Conservation (phyloP, 1,139 yeast species). For the Candida frijolesensis region DNA sequence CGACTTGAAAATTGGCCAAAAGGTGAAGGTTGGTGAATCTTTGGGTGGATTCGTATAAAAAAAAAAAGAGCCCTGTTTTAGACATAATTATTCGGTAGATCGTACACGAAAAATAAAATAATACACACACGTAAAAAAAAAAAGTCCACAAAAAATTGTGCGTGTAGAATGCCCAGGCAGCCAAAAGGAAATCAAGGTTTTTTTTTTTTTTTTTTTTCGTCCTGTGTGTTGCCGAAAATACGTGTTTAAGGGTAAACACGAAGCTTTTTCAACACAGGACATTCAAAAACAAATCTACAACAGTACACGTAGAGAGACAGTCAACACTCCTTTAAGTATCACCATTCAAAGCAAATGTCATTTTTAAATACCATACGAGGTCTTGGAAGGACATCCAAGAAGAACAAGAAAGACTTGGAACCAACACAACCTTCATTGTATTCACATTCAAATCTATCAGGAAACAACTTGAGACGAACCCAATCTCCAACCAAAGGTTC, state of each 20-base stretch:
- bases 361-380: constrained; percentile 56
- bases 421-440: constrained; percentile 31
- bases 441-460: constrained; percentile 34
- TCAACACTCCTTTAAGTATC: not conserved
- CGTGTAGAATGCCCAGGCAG: not conserved
- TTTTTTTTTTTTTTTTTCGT: not conserved
- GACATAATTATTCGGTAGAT: not conserved
- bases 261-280: not conserved
- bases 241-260: not conserved
- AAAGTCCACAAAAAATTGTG: not conserved
- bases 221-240: not conserved
- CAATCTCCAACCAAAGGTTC: constrained; percentile 33
- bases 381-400: constrained; percentile 64
- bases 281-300: too few relatives aligned
- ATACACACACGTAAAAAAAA: not conserved
- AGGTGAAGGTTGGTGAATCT: constrained; percentile 82
- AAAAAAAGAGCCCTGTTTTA: not conserved
- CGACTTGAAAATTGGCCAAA: constrained; percentile 67
- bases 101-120: not conserved
- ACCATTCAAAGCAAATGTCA: constrained; percentile 31
- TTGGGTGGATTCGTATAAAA: constrained; percentile 55
- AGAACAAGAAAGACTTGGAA: constrained; percentile 48
- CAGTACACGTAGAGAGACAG: not conserved
- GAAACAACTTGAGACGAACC: constrained; percentile 37
- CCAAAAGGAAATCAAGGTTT: not conserved